Conservation (phyloP, 805 yeast species). For the Ogataea polymorpha region DNA sequence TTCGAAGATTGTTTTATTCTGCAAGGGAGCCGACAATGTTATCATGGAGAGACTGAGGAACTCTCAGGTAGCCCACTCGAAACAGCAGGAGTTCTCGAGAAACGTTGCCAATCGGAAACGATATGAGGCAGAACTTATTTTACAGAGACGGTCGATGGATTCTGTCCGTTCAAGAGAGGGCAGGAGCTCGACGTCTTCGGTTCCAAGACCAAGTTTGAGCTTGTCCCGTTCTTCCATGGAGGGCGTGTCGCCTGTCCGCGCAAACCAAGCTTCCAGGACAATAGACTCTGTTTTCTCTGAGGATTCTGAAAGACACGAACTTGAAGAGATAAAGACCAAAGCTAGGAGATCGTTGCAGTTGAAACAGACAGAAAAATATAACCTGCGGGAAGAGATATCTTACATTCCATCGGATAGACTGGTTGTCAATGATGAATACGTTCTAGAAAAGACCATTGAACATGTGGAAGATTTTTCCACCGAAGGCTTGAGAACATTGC, state of each 20-base stretch:
- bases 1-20: conserved; percentile 67
- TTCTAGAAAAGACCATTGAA: conserved; percentile 79
- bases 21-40: conserved; percentile 95
- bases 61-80: conserved; percentile 55
- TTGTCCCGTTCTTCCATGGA: conserved; percentile 25
- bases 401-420: conserved; percentile 54
- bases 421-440: conserved; percentile 67
- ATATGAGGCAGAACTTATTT: conserved; percentile 72
- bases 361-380: conserved; percentile 56
- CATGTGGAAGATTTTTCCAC: conserved; percentile 93
- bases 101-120: conserved; percentile 62
- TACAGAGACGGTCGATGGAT: conserved; percentile 51
- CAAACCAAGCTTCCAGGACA: conserved; percentile 4
- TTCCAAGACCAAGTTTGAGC: conserved; percentile 26
- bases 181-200: conserved; percentile 27
- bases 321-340: conserved; percentile 49
- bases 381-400: conserved; percentile 28
- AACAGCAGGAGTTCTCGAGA: conserved; percentile 59
- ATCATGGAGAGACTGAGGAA: conserved; percentile 71
- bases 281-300: conserved; percentile 29
- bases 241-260: conserved; percentile 3
- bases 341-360: conserved; percentile 58
- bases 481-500: conserved; percentile 87
- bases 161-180: conserved; percentile 23
- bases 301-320: conserved; percentile 46